These are phyloP conservation scores for Verbena officinalis DNA, from an alignment of 257 asterid genomes.

Conservation along the genomic window DNA sequence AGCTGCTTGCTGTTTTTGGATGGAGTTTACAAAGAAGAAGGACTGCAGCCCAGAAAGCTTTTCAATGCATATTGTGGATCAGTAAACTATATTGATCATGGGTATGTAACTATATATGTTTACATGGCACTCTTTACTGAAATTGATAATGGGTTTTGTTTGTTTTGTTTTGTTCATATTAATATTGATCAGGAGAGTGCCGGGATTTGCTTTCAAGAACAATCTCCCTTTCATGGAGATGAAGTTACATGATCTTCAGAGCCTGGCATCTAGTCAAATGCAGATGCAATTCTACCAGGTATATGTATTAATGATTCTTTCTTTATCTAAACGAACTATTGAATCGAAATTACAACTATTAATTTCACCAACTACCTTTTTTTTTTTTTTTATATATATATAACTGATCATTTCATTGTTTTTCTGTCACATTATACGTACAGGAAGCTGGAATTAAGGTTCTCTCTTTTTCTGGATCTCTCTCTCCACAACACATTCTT, in stretches of 20 bases:
- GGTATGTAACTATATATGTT: slow-evolving; percentile 30
- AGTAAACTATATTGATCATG: slow-evolving; percentile 28
- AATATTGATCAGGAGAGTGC: slow-evolving; percentile 46
- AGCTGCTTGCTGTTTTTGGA: slow-evolving; percentile 55
- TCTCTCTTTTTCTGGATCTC: slow-evolving; percentile 7
- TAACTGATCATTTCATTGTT: too few relatives aligned
- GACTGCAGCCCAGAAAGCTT: slow-evolving; percentile 36
- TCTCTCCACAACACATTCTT: neutral
- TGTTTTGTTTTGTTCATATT: neutral
- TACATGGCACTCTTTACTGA: too few relatives aligned
- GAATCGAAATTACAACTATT: too few relatives aligned
- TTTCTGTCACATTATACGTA: too few relatives aligned
- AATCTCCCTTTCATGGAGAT: slow-evolving; percentile 51
- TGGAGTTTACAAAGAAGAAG: slow-evolving; percentile 49
- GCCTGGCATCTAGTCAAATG: slow-evolving; percentile 35
- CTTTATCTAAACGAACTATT: too few relatives aligned
- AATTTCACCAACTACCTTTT: neutral
- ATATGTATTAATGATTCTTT: too few relatives aligned
- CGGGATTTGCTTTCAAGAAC: slow-evolving; percentile 65
- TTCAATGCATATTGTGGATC: slow-evolving; percentile 53
- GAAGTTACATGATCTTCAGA: slow-evolving; percentile 31
- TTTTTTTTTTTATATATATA: slow-evolving; percentile 12
- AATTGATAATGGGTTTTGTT: too few relatives aligned
- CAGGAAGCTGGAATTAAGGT: slow-evolving; percentile 90
- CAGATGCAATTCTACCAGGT: slow-evolving; percentile 72